Base-by-base conservation (phyloP, 805 yeast species). In the Cyberlindnera maritima region DNA sequence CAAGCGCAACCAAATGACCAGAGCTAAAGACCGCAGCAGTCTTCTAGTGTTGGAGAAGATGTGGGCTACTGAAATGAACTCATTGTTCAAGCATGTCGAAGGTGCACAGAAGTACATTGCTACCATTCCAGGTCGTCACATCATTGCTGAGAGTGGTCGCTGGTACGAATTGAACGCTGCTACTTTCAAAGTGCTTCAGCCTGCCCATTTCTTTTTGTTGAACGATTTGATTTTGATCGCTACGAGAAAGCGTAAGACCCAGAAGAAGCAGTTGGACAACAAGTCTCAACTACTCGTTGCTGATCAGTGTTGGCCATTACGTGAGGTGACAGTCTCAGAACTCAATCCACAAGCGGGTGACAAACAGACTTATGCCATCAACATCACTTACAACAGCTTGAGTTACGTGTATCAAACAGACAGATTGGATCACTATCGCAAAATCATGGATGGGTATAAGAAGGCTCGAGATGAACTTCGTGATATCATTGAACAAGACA, bases 101-200 rank as follows among this genome's bases (percentile, higher is more conserved):
- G 95, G 96, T n/a, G 90, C 96, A 1, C 91, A 87, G 56, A 86
- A 86, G 58, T 79, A 76, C 49, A 72, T 90, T 33, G 85, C 89
- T 18, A 80, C 87, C 1, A 63, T 78, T 8, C 88, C 91, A 0
- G 94, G 91, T 3, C 75, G 96, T 41, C 96, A 89, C 63, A 78
- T 90, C 2, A 67, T 88, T 17, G 77, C 81, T 10, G 94, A 90
- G 57, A 81, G 89, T 61, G 85, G 85, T 2, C 76, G 90, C 41
- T 91, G 97, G 97, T 80, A 77, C 48, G 96, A 90, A 64, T 68
- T 91, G 49, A 90, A 89, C 58, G 80, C 85, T 2, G 90, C 94
- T 0, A 88, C 96, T 12, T 81, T 88, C 79, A 88, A 88, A 62
- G 83, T 90, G 1, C 71, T 83, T 29, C 82, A 85, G 54, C 83